Conservation (phyloP, 2,329 filamentous ascomycete genomes). For the Diplodia scrobiculata region DNA sequence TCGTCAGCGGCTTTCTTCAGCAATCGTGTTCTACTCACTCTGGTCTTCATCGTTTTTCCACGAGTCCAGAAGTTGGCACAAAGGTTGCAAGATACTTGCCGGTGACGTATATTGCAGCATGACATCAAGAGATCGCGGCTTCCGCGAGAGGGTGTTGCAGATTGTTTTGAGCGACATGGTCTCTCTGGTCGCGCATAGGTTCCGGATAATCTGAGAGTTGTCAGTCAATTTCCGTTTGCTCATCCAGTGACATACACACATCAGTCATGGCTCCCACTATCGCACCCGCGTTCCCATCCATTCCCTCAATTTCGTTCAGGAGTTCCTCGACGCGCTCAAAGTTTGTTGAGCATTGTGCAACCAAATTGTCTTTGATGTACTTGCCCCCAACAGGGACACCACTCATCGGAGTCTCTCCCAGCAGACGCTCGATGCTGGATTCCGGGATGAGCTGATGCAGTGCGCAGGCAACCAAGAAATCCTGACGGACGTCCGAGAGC, state of each 20-base stretch:
- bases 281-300: slow-evolving; percentile 88
- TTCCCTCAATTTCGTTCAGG: slow-evolving; percentile 79
- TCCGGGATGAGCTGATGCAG: slow-evolving; percentile 82
- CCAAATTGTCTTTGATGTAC: slow-evolving; percentile 75
- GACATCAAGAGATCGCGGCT: slow-evolving; percentile 71
- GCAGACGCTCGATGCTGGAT: slow-evolving; percentile 72
- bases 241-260: slow-evolving; percentile 33
- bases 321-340: slow-evolving; percentile 73
- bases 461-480: slow-evolving; percentile 89
- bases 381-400: slow-evolving; percentile 72
- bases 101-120: slow-evolving; percentile 74
- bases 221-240: slow-evolving; percentile 28
- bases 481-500: slow-evolving; percentile 68
- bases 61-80: slow-evolving; percentile 74
- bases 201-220: slow-evolving; percentile 61
- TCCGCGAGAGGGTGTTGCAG: slow-evolving; percentile 72
- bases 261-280: slow-evolving; percentile 69
- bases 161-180: slow-evolving; percentile 78
- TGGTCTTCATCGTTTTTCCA: slow-evolving; percentile 84
- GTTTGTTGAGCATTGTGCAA: slow-evolving; percentile 76
- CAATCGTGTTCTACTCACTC: slow-evolving; percentile 41
- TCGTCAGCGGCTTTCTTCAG: background rate
- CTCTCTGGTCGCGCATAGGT: slow-evolving; percentile 71
- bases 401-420: slow-evolving; percentile 83
- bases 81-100: slow-evolving; percentile 67